A percentile compares a stretch with the other conserved stretches of the same genome.
Conservation (phyloP, 768 basidiomycete species). For the Rickenella mellea region DNA sequence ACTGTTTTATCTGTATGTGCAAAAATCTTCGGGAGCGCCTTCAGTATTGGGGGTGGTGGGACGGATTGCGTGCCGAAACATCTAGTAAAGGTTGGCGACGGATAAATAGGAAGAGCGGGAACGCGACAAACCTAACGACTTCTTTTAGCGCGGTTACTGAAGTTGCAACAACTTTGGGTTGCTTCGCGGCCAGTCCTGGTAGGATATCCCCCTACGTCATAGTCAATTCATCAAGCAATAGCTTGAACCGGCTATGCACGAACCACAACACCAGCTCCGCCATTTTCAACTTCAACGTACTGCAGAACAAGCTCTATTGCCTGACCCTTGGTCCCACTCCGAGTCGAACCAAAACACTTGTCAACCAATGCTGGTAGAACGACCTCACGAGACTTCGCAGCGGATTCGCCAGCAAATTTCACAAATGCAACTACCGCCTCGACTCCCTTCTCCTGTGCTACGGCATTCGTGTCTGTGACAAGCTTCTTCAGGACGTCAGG, state of each 20-base stretch:
- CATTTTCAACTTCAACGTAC: constrained; percentile 91
- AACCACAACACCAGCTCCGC: constrained; percentile 80
- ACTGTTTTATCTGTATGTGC: constrained; percentile 93
- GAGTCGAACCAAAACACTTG: constrained; percentile 86
- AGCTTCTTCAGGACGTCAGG: constrained; percentile 78
- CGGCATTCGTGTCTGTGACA: constrained; percentile 85
- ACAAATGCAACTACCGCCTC: constrained; percentile 82
- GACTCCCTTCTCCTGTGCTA: constrained; percentile 96
- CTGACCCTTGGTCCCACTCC: constrained; percentile 84
- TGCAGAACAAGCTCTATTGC: constrained; percentile 79
- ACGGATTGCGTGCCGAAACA: constrained; percentile 70
- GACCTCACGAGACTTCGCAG: constrained; percentile 67
- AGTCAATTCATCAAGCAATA: constrained; percentile 15
- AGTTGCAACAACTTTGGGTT: constrained; percentile 87
- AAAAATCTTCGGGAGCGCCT: constrained; percentile 86
- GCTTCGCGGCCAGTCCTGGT: constrained; percentile 83
- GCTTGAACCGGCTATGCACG: constrained; percentile 28
- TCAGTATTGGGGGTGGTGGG: constrained; percentile 73
- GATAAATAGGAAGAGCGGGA: not conserved
- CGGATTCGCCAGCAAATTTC: constrained; percentile 85
- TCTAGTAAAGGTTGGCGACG: constrained; percentile 28
- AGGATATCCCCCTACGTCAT: constrained; percentile 58
- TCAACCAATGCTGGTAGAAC: constrained; percentile 92
- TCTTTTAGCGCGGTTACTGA: constrained; percentile 74
- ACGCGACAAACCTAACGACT: constrained; percentile 58